Base-by-base conservation (phyloP, 495 filamentous ascomycete species). In the Sphaerosporella brunnea region DNA sequence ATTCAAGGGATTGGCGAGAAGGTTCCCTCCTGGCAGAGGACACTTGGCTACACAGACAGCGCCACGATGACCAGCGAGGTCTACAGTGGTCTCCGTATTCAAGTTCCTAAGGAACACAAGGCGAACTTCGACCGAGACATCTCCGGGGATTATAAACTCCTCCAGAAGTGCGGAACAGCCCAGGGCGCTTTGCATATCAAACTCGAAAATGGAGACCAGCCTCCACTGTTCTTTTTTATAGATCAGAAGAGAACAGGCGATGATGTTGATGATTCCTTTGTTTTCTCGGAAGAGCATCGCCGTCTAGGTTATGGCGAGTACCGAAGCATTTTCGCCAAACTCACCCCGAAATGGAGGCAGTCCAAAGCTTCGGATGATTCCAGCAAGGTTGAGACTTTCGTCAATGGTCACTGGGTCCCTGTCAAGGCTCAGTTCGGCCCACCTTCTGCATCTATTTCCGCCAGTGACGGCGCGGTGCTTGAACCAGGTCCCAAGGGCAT, bases 141-240 rank as follows among this genome's bases (percentile, higher is more conserved):
- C 16, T 51, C 50, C 2, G 81, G 82, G 1, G 55, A 47, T 0
- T 88, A 84, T 56, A 34, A 63, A 0, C 64, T 70, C 13, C 59
- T 72, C 7, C 73, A 70, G 2, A 50, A 74, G 1, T 93, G 84
- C 55, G 84, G 81, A 13, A 84, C 76, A 2, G 71, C 84, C 0
- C 68, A 64, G 35, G 65, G 68, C 5, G 66, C 67, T 25, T 64
- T 88, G 7, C 76, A 82, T 48, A 59, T 60, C 18, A 70, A 64
- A 47, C 58, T 60, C 23, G 38, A 53, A 19, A 46, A 45, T 2
- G 15, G 30, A 10, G 5, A 16, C 23, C 47, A 53, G 2, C 51
- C 60, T 25, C 49, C 64, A 0, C 24, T 80, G 3, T 87, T 71
- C 50, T 62, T 87, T 16, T 84, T 84, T 60, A 64, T 80, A 36